These are phyloP conservation scores for Monilinia polystroma DNA, from an alignment of 2,329 filamentous ascomycete genomes.

Conservation along the genomic window DNA sequence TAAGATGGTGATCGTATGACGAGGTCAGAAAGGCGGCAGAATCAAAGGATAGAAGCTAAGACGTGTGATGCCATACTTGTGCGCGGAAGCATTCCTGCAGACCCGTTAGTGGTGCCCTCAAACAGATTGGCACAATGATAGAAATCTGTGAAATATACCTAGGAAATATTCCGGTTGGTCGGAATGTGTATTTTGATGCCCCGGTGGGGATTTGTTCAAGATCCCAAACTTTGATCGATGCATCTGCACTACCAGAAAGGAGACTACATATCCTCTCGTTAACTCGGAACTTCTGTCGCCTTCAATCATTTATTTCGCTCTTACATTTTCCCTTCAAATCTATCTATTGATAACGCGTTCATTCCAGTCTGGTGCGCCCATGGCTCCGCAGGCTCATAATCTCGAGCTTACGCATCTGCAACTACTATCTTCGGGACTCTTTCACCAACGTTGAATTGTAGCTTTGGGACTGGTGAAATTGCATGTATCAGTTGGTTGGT, in stretches of 20 bases:
- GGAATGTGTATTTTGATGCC: constrained; percentile 48
- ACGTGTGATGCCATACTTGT: constrained; percentile 73
- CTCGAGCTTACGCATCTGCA: constrained; percentile 13
- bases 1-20: constrained; percentile 75
- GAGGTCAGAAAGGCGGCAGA: constrained; percentile 71
- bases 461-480: constrained; percentile 64
- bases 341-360: constrained; percentile 77
- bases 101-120: constrained; percentile 6
- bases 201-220: constrained; percentile 58
- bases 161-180: constrained; percentile 52
- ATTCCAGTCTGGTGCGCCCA: constrained; percentile 77
- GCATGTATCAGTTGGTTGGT: constrained; percentile 65
- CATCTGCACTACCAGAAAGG: constrained; percentile 82
- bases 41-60: constrained; percentile 79
- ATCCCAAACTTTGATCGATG: constrained; percentile 83
- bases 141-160: constrained; percentile 39
- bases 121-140: constrained; percentile 6
- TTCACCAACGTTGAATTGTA: constrained; percentile 68
- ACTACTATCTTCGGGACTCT: constrained; percentile 28
- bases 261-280: constrained; percentile 50
- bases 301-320: constrained; percentile 29
- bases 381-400: constrained; percentile 28
- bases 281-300: background rate
- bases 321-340: constrained; percentile 70
- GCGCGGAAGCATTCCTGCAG: constrained; percentile 41